phyloP scores from a whole-genome alignment of 2,329 filamentous ascomycete genomes.

The Knoxdaviesia capensis region DNA sequence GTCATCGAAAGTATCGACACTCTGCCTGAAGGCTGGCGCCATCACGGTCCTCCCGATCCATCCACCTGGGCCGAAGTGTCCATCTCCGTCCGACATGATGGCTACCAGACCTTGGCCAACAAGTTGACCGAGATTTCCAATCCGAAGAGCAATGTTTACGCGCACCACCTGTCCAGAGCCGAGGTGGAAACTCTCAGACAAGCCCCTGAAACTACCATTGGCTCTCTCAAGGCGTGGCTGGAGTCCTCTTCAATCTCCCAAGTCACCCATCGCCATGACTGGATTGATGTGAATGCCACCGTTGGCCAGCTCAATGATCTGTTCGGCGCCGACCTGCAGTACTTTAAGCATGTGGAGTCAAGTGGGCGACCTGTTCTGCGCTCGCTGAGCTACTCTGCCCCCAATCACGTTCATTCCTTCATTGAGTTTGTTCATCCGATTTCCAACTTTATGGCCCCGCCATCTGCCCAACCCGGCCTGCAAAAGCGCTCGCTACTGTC shows the following conservation, averaged over 20 bases:
- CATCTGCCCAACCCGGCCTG: background rate
- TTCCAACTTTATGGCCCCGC: slow-evolving; percentile 26
- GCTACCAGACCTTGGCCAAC: too few relatives aligned
- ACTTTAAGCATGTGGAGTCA: slow-evolving; percentile 13
- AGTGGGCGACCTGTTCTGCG: slow-evolving; percentile 15
- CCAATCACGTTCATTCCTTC: slow-evolving; percentile 15
- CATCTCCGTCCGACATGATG: too few relatives aligned
- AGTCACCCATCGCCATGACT: slow-evolving; percentile 15
- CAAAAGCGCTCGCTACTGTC: too few relatives aligned
- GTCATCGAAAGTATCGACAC: too few relatives aligned
- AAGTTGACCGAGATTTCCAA: slow-evolving; percentile 20
- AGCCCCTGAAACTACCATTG: slow-evolving; percentile 14
- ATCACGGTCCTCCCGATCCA: too few relatives aligned
- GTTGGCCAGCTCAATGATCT: slow-evolving; percentile 18
- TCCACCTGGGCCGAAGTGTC: too few relatives aligned
- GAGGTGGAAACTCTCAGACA: slow-evolving; percentile 16
- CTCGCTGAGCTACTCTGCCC: slow-evolving; percentile 22
- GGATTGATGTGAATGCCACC: slow-evolving; percentile 21
- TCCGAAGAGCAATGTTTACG: slow-evolving; percentile 23
- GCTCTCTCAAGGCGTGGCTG: slow-evolving; percentile 21
- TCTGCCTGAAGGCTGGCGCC: too few relatives aligned
- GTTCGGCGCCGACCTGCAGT: slow-evolving; percentile 18
- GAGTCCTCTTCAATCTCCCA: slow-evolving; percentile 15
- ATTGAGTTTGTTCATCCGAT: slow-evolving; percentile 27
- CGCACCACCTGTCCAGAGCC: slow-evolving; percentile 16